These are phyloP conservation scores for Cladophialophora carrionii DNA, from an alignment of 2,329 filamentous ascomycete species.

Conservation along the genomic window DNA sequence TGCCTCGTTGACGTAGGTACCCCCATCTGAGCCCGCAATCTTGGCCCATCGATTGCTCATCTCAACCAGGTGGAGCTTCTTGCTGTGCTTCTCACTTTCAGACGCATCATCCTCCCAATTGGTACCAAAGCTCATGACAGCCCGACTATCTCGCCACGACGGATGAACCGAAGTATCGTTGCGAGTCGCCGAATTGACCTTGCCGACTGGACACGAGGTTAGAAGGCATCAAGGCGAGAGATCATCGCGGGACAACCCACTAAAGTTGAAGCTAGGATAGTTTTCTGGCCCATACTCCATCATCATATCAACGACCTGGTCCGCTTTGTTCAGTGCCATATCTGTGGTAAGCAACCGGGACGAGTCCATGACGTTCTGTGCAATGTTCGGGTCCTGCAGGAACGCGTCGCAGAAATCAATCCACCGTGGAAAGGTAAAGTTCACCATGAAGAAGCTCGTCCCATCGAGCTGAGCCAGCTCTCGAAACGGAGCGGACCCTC, in stretches of 20 bases:
- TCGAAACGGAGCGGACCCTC: slow-evolving; percentile 33
- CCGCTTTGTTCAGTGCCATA: slow-evolving; percentile 37
- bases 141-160: slow-evolving; percentile 39
- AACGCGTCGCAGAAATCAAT: slow-evolving; percentile 40
- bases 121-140: slow-evolving; percentile 39
- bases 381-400: slow-evolving; percentile 42
- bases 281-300: slow-evolving; percentile 37
- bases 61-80: slow-evolving; percentile 38
- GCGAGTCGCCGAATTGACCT: slow-evolving; percentile 39
- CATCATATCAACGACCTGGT: slow-evolving; percentile 40
- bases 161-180: slow-evolving; percentile 41
- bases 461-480: slow-evolving; percentile 36
- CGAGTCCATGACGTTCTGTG: slow-evolving; percentile 42
- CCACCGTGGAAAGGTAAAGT: slow-evolving; percentile 40
- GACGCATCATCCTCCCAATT: slow-evolving; percentile 41
- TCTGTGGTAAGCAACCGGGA: slow-evolving; percentile 40
- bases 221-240: slow-evolving; percentile 2
- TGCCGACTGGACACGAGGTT: slow-evolving; percentile 38
- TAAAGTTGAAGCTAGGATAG: slow-evolving; percentile 41
- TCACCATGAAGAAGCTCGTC: slow-evolving; percentile 31
- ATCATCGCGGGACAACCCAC: slow-evolving; percentile 27
- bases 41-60: slow-evolving; percentile 38
- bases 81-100: slow-evolving; percentile 35
- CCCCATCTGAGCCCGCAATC: slow-evolving; percentile 40
- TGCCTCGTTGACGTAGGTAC: slow-evolving; percentile 40